Percentiles rank a stretch among this genome's conserved stretches.
Evolutionary conservation across 225 moss, liverwort and hornwort genomes (phyloP).

Genomic region (Rhytidiadelphus loreus): DNA sequence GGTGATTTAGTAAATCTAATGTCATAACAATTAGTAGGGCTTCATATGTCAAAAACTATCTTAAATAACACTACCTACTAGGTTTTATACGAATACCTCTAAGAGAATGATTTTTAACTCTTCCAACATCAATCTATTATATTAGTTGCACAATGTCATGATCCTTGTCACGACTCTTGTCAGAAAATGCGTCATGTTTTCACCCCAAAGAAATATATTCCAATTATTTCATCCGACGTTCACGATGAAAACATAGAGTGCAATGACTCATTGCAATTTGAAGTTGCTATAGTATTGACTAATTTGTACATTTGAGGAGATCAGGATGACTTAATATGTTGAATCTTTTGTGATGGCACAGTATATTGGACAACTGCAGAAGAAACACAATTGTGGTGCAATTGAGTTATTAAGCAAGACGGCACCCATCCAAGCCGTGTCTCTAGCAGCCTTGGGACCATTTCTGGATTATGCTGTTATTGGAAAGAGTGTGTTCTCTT

Average conservation of each 20-base stretch:
- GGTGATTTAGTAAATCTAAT: neutral
- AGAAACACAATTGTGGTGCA: constrained; percentile 63
- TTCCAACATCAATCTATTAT: neutral
- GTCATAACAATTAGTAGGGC: no score
- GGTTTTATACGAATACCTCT: neutral
- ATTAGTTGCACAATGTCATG: no score
- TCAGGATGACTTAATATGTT: neutral
- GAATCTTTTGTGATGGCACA: constrained; percentile 7
- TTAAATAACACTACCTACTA: neutral
- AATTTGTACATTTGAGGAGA: neutral
- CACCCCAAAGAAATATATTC: no score
- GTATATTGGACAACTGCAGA: constrained; percentile 69
- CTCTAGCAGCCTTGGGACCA: constrained; percentile 44
- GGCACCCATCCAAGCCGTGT: constrained; percentile 65
- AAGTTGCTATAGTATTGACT: neutral
- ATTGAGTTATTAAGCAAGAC: constrained; percentile 84
- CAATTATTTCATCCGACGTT: no score
- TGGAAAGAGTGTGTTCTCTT: constrained; percentile 25
- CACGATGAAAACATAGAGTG: no score
- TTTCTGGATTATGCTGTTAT: constrained; percentile 54
- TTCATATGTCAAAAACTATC: neutral
- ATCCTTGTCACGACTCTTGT: no score
- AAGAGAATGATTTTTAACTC: neutral
- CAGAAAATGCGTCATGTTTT: no score
- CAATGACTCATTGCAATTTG: no score